Evolutionary conservation across 495 filamentous ascomycete species (phyloP), one percentile per base, ranked within the genome.

Genomic region (Chaetomium tenue): DNA sequence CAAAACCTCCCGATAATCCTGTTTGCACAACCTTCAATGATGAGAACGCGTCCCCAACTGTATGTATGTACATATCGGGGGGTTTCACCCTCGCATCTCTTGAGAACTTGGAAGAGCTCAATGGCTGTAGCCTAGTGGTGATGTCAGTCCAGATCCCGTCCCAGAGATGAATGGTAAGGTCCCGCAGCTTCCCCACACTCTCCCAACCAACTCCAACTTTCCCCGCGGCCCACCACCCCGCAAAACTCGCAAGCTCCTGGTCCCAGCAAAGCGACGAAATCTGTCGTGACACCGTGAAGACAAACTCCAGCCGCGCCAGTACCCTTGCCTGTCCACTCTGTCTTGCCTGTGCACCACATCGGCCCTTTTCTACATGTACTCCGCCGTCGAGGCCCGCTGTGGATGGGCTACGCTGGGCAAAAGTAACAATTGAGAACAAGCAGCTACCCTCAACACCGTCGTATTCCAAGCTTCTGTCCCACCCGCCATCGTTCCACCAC

Each of bases 211-310:
- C 16, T 37, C 25, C 42, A 59, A n/a, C 5, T 7, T 59, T 25
- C 25, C 57, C 25, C 57, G 39, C 46, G 46, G 33, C n/a, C n/a
- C 56, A 46, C n/a, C 56, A 46, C 56, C 56, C 56, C 56, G 56
- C 56, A 58, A 46, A 37, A n/a, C 5, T 18, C 51, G 13, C 23
- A 13, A 53, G 15, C 25, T 26, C 15, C 22, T 7, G 40, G n/a
- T 22, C 55, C 26, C 13, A 13, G 9, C 42, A 42, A 22, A n/a
- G 23, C 15, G 15, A n/a, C 40, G 5, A 11, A 33, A 22, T 3
- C 57, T 46, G 39, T 39, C 40, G 56, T 58, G 39, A 9, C 26
- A 11, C 57, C 25, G 57, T 59, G 2, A n/a, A 47, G 44, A 30
- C 30, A 56, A 28, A 59, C 33, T 25, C 57, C 28, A 59, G 58